Base-by-base conservation (phyloP, 176 grass and related monocot genomes). In the Triticum urartu region DNA sequence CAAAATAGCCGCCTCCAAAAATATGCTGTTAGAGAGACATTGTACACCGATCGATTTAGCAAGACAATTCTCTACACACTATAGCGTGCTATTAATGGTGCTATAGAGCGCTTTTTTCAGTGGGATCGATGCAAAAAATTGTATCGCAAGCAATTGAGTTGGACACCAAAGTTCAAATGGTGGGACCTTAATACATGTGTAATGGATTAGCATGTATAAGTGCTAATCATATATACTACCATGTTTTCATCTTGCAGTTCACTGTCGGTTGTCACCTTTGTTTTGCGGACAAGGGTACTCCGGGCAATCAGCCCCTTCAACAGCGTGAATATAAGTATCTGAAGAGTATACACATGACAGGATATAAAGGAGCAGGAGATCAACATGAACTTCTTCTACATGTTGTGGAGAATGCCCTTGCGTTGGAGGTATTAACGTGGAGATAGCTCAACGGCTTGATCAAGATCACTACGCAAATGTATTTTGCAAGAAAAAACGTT, bases 311-410 rank as follows among this genome's bases (percentile, higher is more conserved):
- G 1, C 60, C 45, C 36, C 48, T 83, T 60, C 47, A 68, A 5
- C 14, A 40, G 1, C 59, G 50, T 60, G 69, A 83, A 72, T 83
- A 61, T 59, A 25, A 17, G 20, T 17, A 83, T 18, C 54, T 83
- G n/a, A 83, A 83, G 50, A 25, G 71, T 20, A 8, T 75, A 24
- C 71, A 42, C 4, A 12, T 83, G 13, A 60, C 50, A 28, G 21
- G 32, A 71, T 83, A 73, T 12, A 30, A 40, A 43, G 52, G 7
- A 26, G 10, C 5, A 28, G 18, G 12, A 72, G 32, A 21, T 11
- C 81, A 83, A 39, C 48, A 26, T 26, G 81, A 83, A 60, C 58
- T 72, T 58, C 66, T 71, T 40, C 4, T 72, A 15, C 48, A 83
- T 60, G n/a, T 40, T 25, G 14, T 83, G 7, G 81, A 83, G 24